Base-by-base conservation (phyloP, 345 rosid genomes). In the Salix arbutifolia region DNA sequence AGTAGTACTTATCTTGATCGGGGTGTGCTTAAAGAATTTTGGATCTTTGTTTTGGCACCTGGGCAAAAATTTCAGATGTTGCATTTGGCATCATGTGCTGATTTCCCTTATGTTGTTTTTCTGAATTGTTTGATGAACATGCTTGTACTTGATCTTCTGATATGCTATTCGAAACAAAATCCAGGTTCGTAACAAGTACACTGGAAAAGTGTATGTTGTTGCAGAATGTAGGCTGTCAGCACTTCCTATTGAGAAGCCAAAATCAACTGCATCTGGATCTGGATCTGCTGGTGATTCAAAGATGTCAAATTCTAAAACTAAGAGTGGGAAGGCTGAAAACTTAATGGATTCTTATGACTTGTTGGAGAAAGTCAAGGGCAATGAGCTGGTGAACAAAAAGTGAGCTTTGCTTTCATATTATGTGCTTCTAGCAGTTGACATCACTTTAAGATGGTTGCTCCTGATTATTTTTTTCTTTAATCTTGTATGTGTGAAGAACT, bases 191-290 rank as follows among this genome's bases (percentile, higher is more conserved):
- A 91, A 87, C 82, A 96, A 89, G 88, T 61, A 82, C 82, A 84
- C 85, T 37, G 92, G 97, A 60, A 93, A 89, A 81, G 82, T 90
- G 58, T 91, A 83, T 73, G 84, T 93, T 67, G 89, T 92, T 86
- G 98, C 97, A 69, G 99, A 96, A 76, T 91, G 94, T 84, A 87
- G 94, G 72, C 69, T 96, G 80, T 85, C 91, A 14, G 80, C 85
- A 6, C 94, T 93, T 86, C 97, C 98, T 8, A 65, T 75, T 65
- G 99, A 96, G 87, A 86, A 89, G 79, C 94, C 96, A 68, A 96
- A 91, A 82, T 77, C 85, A 21, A 83, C 69, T 69, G 80, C 86
- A n/a, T n/a, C n/a, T n/a, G n/a, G n/a, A 75, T 84, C 78, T 76
- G 89, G 85, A 72, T 81, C 90, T 77, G 78, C 80, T 69, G 87